Base-by-base conservation (phyloP, 2,329 filamentous ascomycete species). In the Nothomitra cinnamomea region DNA sequence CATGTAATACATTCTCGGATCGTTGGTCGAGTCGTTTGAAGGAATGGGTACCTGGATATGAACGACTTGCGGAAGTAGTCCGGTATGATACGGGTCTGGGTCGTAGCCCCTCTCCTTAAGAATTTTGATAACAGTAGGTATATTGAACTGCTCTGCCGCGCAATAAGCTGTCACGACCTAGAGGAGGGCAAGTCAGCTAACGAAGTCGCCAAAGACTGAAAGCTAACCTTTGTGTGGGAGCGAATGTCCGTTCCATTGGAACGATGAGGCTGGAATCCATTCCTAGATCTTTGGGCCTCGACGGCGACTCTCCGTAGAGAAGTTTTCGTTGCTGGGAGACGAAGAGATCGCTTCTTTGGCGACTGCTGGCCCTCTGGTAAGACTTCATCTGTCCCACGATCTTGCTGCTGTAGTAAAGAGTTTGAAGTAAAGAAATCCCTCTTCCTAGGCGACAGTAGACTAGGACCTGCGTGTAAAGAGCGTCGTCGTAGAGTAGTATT, bases 281-380 rank as follows among this genome's bases (percentile, higher is more conserved):
- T 71, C 59, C 70, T 73, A 55, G 70, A 78, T 59, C 69, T 71
- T 68, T 95, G 87, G 17, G 89, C 88, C 61, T 92, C 87, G 17
- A 87, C 84, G 32, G 89, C 87, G 12, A 94, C 87, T 55, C 88
- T 78, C 54, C 90, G 80, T 32, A 95, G 72, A 1, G 87, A 92
- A 57, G 82, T 87, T 85, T 45, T 78, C 70, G 22, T 73, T 71
- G 2, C 75, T 70, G 22, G 70, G 69, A 57, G 76, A 67, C 45
- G 24, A 8, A 57, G 42, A 55, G 55, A 53, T 53, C 51, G 32
- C 36, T 53, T 35, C 22, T 56, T 45, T 43, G 48, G 48, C 36
- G 22, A 19, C 13, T 45, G 56, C 57, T 41, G 43, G 25, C 28
- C 41, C 7, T 25, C 19, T 40, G 13, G 10, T 22, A 35, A 41